Percentiles rank a stretch among this genome's conserved stretches.
These are phyloP conservation scores for Davidsoniella eucalypti DNA, from an alignment of 2,329 filamentous ascomycete species.

Conservation along the genomic window DNA sequence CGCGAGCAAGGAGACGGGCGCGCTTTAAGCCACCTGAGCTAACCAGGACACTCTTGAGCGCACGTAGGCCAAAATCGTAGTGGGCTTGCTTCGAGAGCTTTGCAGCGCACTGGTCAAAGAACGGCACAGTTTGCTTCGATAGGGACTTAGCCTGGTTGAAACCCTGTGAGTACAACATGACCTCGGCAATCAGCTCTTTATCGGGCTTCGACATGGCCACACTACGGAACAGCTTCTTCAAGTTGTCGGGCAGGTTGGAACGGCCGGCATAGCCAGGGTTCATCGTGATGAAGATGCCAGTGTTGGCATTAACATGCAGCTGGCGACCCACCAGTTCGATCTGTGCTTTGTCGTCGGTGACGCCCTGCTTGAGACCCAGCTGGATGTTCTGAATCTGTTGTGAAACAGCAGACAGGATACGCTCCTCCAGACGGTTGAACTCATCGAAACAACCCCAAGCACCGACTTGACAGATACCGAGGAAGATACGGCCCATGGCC, in stretches of 20 bases:
- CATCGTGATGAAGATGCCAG: slow-evolving; percentile 99
- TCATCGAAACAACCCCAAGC: slow-evolving; percentile 99
- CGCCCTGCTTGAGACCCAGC: slow-evolving; percentile 75
- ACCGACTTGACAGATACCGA: slow-evolving; percentile 96
- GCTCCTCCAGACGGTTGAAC: slow-evolving; percentile 97
- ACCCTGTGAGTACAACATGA: slow-evolving; percentile 99
- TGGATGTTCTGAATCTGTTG: slow-evolving; percentile 99
- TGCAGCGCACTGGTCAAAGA: slow-evolving; percentile 81
- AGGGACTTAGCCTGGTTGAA: slow-evolving; percentile 92
- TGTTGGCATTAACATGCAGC: slow-evolving; percentile 76
- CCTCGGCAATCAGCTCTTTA: slow-evolving; percentile 97
- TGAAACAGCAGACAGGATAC: slow-evolving; percentile 92
- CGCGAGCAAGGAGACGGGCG: slow-evolving; percentile 43
- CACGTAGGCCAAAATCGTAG: slow-evolving; percentile 96
- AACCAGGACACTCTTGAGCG: slow-evolving; percentile 93
- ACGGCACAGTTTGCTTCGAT: slow-evolving; percentile 90
- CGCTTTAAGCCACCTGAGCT: slow-evolving; percentile 95
- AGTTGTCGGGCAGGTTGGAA: slow-evolving; percentile 93
- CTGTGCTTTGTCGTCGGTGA: slow-evolving; percentile 65
- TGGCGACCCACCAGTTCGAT: slow-evolving; percentile 91
- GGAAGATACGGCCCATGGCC: slow-evolving; percentile 97
- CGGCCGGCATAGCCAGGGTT: slow-evolving; percentile 97
- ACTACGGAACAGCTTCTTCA: slow-evolving; percentile 99
- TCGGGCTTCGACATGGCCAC: slow-evolving; percentile 99
- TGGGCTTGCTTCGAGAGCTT: slow-evolving; percentile 89